Base-by-base conservation (phyloP, 1,284 basidiomycete genomes). In the Pisolithus thermaeus region DNA sequence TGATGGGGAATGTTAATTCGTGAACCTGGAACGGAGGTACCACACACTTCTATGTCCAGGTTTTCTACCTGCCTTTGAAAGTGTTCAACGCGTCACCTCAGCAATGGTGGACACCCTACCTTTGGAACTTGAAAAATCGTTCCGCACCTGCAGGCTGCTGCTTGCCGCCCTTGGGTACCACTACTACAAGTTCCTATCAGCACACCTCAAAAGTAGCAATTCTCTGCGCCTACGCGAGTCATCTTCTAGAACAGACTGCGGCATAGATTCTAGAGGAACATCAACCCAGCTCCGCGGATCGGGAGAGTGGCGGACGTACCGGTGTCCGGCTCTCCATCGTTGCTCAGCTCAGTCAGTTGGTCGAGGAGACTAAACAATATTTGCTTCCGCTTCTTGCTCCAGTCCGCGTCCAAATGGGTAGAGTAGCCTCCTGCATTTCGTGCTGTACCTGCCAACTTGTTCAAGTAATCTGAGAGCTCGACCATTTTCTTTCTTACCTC, bases 311-410 rank as follows among this genome's bases (percentile, higher is more conserved):
- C 28, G 8, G 9, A 70, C 74, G 52, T 57, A 80, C 81, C 70
- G 42, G 61, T 53, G 14, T 70, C 73, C n/a, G 72, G 54, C 32
- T 68, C 71, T 18, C 72, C 75, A 47, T 79, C 77, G 49, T 75
- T 73, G 59, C 75, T 75, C 55, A 88, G 59, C 53, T 87, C 78
- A 56, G 80, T 76, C 55, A 79, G 61, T 35, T 73, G 73, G 56
- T 89, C 84, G 49, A 90, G 74, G 55, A 87, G 65, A 56, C 74
- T 83, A 38, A 84, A 65, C 47, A 87, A 73, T 1, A 83, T 85
- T 59, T 84, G 78, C 59, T 77, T 81, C 39, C 84, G 70, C 54
- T 63, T 73, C 28, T 11, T 7, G 9, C 28, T 30, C 50, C 62
- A 64, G 56, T 63, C 65, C 22, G 56, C 50, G 51, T 69, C 66